A percentile compares a stretch with the other conserved stretches of the same genome.
phyloP scores from a whole-genome alignment of 768 basidiomycete species.

The Tylopilus plumbeoviolaceoides region DNA sequence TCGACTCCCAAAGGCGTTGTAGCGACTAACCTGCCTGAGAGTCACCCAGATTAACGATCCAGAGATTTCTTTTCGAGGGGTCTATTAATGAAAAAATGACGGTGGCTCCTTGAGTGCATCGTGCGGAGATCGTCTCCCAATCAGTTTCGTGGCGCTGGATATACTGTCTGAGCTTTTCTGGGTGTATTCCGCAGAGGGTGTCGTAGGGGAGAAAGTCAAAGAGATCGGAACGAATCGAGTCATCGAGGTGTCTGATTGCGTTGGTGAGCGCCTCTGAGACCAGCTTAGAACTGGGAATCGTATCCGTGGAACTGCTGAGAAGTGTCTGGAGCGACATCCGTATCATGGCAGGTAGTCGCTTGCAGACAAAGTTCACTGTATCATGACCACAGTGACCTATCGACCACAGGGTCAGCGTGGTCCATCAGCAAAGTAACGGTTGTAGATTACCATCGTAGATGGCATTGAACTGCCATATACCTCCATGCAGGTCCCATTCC shows the following conservation, averaged over 20 bases:
- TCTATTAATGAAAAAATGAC: constrained; percentile 32
- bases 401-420: constrained; percentile 18
- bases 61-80: constrained; percentile 25
- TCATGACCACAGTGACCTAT: constrained; percentile 47
- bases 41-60: constrained; percentile 35
- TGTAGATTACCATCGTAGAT: constrained; percentile 40
- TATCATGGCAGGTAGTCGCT: constrained; percentile 39
- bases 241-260: constrained; percentile 39
- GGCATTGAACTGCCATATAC: constrained; percentile 42
- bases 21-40: constrained; percentile 30
- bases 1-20: neutral
- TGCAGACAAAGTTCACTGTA: constrained; percentile 43
- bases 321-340: constrained; percentile 35
- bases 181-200: constrained; percentile 33
- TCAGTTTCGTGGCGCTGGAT: constrained; percentile 34
- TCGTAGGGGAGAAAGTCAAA: constrained; percentile 40
- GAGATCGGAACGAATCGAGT: constrained; percentile 41
- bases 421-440: constrained; percentile 14
- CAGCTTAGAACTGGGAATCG: constrained; percentile 26
- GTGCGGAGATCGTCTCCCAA: constrained; percentile 34
- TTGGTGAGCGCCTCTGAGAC: constrained; percentile 38
- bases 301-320: constrained; percentile 23
- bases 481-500: constrained; percentile 38
- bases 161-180: constrained; percentile 37
- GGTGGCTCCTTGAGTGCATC: constrained; percentile 32